A percentile compares a stretch with the other conserved stretches of the same genome.
Conservation (phyloP, 2,329 filamentous ascomycete genomes). For the Pestalotiopsis sp. region DNA sequence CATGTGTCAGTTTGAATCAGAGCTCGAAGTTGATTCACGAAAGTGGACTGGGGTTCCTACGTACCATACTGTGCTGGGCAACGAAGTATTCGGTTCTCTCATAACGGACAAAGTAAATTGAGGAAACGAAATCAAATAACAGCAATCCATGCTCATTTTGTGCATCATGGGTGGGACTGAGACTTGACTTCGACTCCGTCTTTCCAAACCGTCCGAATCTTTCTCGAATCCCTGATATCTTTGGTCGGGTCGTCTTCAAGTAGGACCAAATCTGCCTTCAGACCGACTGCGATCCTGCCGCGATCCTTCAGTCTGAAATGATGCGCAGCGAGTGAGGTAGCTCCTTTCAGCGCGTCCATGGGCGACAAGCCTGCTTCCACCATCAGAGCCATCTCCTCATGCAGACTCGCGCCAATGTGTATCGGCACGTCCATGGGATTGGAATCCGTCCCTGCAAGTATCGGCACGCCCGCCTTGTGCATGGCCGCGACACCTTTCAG, state of each 20-base stretch:
- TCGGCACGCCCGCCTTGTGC: constrained; percentile 30
- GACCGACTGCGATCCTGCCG: constrained; percentile 25
- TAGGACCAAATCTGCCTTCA: constrained; percentile 32
- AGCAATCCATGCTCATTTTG: no score
- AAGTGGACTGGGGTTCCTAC: neutral
- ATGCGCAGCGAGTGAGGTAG: constrained; percentile 22
- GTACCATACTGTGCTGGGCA: neutral
- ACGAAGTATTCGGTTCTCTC: no score
- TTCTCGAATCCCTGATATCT: constrained; percentile 27
- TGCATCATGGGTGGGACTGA: no score
- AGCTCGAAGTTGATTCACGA: neutral
- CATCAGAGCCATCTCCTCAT: constrained; percentile 29
- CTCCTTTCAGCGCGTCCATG: constrained; percentile 27
- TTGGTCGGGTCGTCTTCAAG: constrained; percentile 29
- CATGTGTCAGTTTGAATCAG: neutral
- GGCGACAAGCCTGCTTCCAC: constrained; percentile 27
- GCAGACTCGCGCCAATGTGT: constrained; percentile 26
- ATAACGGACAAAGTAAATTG: no score
- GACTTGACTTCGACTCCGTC: constrained; percentile 22
- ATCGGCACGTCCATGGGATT: constrained; percentile 20
- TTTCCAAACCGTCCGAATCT: constrained; percentile 30
- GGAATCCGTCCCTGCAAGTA: constrained; percentile 34
- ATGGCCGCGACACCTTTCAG: constrained; percentile 26
- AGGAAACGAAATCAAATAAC: no score
- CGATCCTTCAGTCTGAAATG: constrained; percentile 29